phyloP scores from a whole-genome alignment of 23 red algal genomes.

The Gracilaria vermiculophylla region DNA sequence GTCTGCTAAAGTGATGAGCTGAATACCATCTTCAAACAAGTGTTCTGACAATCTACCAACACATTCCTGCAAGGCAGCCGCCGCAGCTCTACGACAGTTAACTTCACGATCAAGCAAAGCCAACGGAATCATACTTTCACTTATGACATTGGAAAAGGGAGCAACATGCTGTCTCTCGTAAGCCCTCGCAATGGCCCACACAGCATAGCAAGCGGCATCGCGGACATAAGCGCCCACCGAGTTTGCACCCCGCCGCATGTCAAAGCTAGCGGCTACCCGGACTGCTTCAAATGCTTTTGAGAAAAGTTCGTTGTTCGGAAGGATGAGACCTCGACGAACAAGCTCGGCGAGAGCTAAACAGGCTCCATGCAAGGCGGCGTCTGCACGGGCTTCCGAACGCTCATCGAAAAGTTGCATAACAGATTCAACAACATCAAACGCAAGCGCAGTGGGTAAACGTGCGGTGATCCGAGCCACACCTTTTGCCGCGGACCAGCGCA shows the following conservation, averaged over 20 bases:
- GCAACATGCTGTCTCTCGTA: slow-evolving; percentile 56
- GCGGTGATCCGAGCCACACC: slow-evolving; percentile 69
- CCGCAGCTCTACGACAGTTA: slow-evolving; percentile 90
- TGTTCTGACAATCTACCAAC: slow-evolving; percentile 72
- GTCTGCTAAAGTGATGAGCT: slow-evolving; percentile 67
- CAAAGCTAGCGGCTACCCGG: slow-evolving; percentile 48
- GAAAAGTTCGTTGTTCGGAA: slow-evolving; percentile 23
- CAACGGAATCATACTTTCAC: slow-evolving; percentile 51
- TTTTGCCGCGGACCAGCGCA: slow-evolving; percentile 88
- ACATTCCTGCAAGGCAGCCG: slow-evolving; percentile 94
- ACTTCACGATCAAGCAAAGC: slow-evolving; percentile 93
- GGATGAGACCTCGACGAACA: slow-evolving; percentile 72
- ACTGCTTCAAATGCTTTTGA: slow-evolving; percentile 20
- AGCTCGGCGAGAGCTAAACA: slow-evolving; percentile 95
- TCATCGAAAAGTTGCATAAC: slow-evolving; percentile 48
- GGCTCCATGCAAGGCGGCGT: slow-evolving; percentile 75
- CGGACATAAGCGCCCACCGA: slow-evolving; percentile 78
- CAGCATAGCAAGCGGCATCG: slow-evolving; percentile 95
- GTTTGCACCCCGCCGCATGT: slow-evolving; percentile 60
- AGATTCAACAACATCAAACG: slow-evolving; percentile 49
- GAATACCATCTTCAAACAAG: slow-evolving; percentile 56
- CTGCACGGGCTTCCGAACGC: slow-evolving; percentile 25
- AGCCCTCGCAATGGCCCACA: slow-evolving; percentile 88
- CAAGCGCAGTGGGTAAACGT: slow-evolving; percentile 45
- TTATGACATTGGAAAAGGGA: slow-evolving; percentile 37